These are phyloP conservation scores for Talaromyces rugulosus DNA, from an alignment of 2,329 filamentous ascomycete species.

Conservation along the genomic window DNA sequence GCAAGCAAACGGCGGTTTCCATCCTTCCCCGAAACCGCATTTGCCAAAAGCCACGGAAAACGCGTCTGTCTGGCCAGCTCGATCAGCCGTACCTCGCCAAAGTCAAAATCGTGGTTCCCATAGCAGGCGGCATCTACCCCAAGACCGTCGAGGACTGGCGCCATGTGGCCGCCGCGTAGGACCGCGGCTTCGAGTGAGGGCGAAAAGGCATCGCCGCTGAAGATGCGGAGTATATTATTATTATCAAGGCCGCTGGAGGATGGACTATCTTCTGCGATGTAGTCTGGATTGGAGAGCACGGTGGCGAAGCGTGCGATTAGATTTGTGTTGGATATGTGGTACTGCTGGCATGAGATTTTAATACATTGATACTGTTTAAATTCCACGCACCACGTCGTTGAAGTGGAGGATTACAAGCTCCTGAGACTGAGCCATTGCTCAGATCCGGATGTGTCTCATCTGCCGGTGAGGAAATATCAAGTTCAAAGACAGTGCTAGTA, in stretches of 20 bases:
- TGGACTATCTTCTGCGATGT: background rate
- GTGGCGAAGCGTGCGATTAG: background rate
- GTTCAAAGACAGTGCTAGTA: too few species aligned
- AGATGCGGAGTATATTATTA: constrained; percentile 1
- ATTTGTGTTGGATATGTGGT: background rate
- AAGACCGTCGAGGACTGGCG: constrained; percentile 14
- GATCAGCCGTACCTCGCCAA: constrained; percentile 13
- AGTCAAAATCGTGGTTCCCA: constrained; percentile 19
- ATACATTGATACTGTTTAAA: too few species aligned
- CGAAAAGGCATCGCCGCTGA: constrained; percentile 18
- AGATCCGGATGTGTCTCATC: background rate
- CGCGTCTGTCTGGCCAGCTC: constrained; percentile 12
- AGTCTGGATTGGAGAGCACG: background rate
- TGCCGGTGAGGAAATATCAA: too few species aligned
- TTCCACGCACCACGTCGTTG: background rate
- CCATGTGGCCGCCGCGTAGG: constrained; percentile 16
- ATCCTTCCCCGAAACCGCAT: background rate
- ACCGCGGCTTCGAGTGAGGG: constrained; percentile 17
- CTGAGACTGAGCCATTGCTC: background rate
- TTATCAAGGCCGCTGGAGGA: background rate
- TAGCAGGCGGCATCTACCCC: constrained; percentile 15
- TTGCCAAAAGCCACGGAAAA: constrained; percentile 10
- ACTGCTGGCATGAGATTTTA: background rate
- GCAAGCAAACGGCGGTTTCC: constrained; percentile 6
- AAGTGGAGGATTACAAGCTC: background rate